Evolutionary conservation across 1,139 yeast genomes (phyloP), one percentile per base, ranked within the genome.

Genomic region (Saccharomycopsis hybrid): DNA sequence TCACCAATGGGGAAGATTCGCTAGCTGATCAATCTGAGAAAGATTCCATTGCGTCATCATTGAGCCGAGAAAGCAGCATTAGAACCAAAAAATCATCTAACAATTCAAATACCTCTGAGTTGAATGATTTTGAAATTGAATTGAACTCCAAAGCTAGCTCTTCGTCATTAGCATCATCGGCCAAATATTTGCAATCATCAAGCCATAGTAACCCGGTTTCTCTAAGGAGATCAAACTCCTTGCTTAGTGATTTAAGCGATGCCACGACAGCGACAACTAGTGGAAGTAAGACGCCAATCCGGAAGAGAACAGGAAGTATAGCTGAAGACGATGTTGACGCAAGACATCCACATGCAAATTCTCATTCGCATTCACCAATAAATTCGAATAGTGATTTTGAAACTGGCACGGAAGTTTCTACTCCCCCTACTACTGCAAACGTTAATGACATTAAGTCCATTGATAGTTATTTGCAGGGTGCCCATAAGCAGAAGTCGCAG

Each of bases 351-450:
- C n/a, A 36, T 7, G n/a, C 5, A 5, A 7, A 7, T 9, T 31
- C 33, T 31, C 18, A 36, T 36, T 8, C 39, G 5, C 5, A 13
- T 36, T 36, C 39, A n/a, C 39, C 39, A 9, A n/a, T 13, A 5
- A 13, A 13, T 5, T 36, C 39, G 13, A n/a, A 43, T 35, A 32
- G 35, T 36, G 46, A 43, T 8, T 43, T 35, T 36, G 46, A 43
- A 5, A 35, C 24, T n/a, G 25, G 27, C 24, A 40, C 41, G 5
- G 47, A 43, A 31, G 33, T 36, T 27, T 45, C 40, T 3, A 31
- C 47, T 5, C 36, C 50, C 9, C 44, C 52, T n/a, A 54, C 58
- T 8, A 49, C 51, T 13, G 49, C 47, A 4, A 44, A 42, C 5
- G 35, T 18, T 31, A 43, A 35, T 35, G 45, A 43, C 11, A 43